Conservation (phyloP, 2,329 filamentous ascomycete species). For the Piedraia hortae region DNA sequence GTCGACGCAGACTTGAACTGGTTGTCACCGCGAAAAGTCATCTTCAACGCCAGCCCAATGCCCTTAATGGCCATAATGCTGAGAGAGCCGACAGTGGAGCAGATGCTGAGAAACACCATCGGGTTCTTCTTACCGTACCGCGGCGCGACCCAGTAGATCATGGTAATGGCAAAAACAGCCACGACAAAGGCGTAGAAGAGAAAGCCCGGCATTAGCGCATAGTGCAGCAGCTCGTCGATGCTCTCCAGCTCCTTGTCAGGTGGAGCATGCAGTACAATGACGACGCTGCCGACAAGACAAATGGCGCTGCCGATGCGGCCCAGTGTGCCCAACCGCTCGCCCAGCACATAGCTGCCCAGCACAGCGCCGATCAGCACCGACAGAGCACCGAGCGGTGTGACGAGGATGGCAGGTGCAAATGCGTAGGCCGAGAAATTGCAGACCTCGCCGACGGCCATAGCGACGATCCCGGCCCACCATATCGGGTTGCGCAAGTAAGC, state of each 20-base stretch:
- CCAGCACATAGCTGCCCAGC: constrained; percentile 76
- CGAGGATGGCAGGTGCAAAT: constrained; percentile 93
- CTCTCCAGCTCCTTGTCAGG: constrained; percentile 76
- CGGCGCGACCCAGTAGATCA: constrained; percentile 90
- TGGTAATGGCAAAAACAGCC: constrained; percentile 57
- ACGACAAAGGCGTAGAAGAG: constrained; percentile 62
- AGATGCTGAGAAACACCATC: constrained; percentile 88
- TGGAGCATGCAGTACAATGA: constrained; percentile 91
- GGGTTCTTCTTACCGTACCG: constrained; percentile 84
- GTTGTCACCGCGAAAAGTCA: constrained; percentile 79
- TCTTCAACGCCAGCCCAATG: constrained; percentile 88
- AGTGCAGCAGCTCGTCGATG: constrained; percentile 72
- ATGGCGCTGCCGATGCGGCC: constrained; percentile 90
- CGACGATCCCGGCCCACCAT: constrained; percentile 89
- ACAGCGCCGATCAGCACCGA: constrained; percentile 87
- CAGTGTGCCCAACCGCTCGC: constrained; percentile 67
- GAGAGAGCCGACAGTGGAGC: constrained; percentile 84
- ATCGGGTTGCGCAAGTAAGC: constrained; percentile 81
- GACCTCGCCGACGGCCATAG: constrained; percentile 72
- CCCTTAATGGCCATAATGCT: constrained; percentile 99
- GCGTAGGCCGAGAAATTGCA: constrained; percentile 97
- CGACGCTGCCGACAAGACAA: constrained; percentile 82
- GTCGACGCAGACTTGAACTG: constrained; percentile 88
- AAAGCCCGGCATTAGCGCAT: constrained; percentile 88
- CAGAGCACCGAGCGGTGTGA: constrained; percentile 78